Percentiles rank a stretch among this genome's conserved stretches.
These are phyloP conservation scores for Phytophthora pseudosyringae DNA, from an alignment of 352 stramenopile species.

Conservation along the genomic window DNA sequence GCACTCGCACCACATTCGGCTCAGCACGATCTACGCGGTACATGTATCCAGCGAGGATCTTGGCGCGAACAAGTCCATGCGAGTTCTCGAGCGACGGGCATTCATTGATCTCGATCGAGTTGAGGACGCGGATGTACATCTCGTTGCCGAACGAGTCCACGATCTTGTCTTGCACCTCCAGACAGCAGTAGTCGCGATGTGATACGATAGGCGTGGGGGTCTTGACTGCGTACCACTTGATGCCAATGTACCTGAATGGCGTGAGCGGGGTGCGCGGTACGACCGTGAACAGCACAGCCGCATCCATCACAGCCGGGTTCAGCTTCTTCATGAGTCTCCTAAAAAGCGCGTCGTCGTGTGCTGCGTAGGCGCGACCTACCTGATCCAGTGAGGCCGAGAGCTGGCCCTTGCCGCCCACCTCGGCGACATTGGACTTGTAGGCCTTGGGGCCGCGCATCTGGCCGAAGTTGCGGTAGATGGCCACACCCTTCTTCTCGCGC, in stretches of 20 bases:
- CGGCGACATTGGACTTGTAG: constrained; percentile 81
- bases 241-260: constrained; percentile 85
- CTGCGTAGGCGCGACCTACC: constrained; percentile 75
- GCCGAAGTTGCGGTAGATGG: constrained; percentile 83
- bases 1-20: constrained; percentile 69
- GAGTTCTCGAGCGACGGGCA: constrained; percentile 87
- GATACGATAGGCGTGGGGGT: constrained; percentile 83
- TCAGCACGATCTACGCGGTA: constrained; percentile 80
- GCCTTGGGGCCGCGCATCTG: constrained; percentile 57
- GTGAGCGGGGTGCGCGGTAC: constrained; percentile 73
- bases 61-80: constrained; percentile 84
- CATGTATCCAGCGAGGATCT: constrained; percentile 80
- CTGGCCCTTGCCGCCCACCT: constrained; percentile 76
- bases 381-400: constrained; percentile 77
- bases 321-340: constrained; percentile 83
- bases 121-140: constrained; percentile 85
- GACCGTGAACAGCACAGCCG: constrained; percentile 79
- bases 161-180: constrained; percentile 89
- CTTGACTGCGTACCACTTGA: constrained; percentile 90
- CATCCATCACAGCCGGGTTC: constrained; percentile 75
- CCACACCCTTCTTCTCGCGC: constrained; percentile 84
- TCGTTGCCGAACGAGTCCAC: constrained; percentile 83
- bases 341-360: constrained; percentile 83
- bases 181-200: constrained; percentile 86
- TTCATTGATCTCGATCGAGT: constrained; percentile 82